phyloP scores from a whole-genome alignment of 345 rosid species.

The Turnera subulata region DNA sequence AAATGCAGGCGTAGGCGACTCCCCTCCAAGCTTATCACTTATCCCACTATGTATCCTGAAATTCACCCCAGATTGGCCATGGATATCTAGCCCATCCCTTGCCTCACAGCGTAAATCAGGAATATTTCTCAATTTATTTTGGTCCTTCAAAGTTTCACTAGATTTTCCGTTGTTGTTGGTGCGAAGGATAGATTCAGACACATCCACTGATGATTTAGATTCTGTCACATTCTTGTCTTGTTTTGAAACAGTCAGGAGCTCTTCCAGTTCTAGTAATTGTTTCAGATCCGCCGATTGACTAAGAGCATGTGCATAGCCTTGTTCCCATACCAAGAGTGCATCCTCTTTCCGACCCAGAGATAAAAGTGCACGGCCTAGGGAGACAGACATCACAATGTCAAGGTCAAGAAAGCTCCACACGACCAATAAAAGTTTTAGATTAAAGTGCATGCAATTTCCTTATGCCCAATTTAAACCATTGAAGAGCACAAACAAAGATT shows the following conservation, averaged over 20 bases:
- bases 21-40: conserved; percentile 18
- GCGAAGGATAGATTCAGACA: conserved; percentile 19
- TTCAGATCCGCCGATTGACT: conserved; percentile 74
- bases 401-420: conserved; percentile 14
- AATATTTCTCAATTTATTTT: conserved; percentile 20
- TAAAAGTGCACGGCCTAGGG: conserved; percentile 72
- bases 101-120: conserved; percentile 17
- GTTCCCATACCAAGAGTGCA: conserved; percentile 70
- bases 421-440: not conserved
- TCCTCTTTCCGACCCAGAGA: conserved; percentile 79
- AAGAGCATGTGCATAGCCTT: conserved; percentile 63
- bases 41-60: conserved; percentile 13
- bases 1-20: conserved; percentile 27
- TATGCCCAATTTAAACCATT: not conserved
- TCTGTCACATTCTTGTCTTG: conserved; percentile 37
- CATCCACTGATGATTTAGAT: conserved; percentile 16
- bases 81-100: conserved; percentile 18
- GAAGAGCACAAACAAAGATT: too few species aligned
- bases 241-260: conserved; percentile 51
- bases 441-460: not conserved
- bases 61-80: conserved; percentile 13
- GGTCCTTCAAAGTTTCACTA: conserved; percentile 23
- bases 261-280: conserved; percentile 87
- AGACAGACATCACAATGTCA: conserved; percentile 17
- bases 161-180: conserved; percentile 23